These are phyloP conservation scores for Monosiga brevicollis DNA, from an alignment of 78 protist species.

Conservation along the genomic window DNA sequence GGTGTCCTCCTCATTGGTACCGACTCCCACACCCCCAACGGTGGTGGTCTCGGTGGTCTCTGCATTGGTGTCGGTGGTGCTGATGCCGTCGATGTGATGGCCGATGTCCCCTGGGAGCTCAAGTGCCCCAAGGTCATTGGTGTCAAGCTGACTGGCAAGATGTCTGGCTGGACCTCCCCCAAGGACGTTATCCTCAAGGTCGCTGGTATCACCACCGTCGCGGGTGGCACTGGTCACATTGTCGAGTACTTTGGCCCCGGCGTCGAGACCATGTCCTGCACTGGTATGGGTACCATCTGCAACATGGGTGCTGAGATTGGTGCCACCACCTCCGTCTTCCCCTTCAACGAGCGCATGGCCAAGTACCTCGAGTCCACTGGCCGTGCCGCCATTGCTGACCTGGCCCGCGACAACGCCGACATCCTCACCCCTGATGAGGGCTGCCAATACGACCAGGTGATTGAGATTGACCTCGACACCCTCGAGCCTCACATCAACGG, in stretches of 20 bases:
- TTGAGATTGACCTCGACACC: constrained; percentile 72
- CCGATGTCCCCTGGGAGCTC: constrained; percentile 86
- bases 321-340: constrained; percentile 94
- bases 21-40: constrained; percentile 85
- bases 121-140: constrained; percentile 92
- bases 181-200: constrained; percentile 86
- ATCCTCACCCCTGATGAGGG: constrained; percentile 52
- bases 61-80: constrained; percentile 92
- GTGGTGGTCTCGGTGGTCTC: constrained; percentile 73
- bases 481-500: constrained; percentile 90
- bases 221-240: constrained; percentile 87
- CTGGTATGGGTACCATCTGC: constrained; percentile 92
- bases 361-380: constrained; percentile 76
- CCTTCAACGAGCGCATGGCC: constrained; percentile 72
- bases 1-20: constrained; percentile 87
- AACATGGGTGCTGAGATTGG: constrained; percentile 97
- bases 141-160: constrained; percentile 76
- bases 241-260: constrained; percentile 86
- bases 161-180: constrained; percentile 73
- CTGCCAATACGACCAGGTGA: constrained; percentile 70
- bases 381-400: constrained; percentile 57
- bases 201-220: constrained; percentile 77
- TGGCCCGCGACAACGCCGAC: constrained; percentile 10
- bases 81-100: constrained; percentile 92
- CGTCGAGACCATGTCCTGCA: constrained; percentile 72